These are phyloP conservation scores for Dothidotthia symphoricarpi DNA, from an alignment of 2,329 filamentous ascomycete species.

Conservation along the genomic window DNA sequence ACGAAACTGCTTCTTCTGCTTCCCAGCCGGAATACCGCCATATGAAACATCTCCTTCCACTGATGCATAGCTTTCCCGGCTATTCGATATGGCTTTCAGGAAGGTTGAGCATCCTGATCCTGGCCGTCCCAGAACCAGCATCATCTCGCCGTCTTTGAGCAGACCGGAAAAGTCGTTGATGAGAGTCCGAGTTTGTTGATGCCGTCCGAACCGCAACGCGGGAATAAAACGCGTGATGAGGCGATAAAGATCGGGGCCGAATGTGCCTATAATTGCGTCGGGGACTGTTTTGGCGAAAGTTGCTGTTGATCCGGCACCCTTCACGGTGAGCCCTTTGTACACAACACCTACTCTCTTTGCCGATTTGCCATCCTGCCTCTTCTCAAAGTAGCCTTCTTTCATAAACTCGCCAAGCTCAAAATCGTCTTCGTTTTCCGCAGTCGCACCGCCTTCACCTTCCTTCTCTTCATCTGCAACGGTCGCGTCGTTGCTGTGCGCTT, in stretches of 20 bases:
- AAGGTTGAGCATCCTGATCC: conserved; percentile 76
- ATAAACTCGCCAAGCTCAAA: conserved; percentile 72
- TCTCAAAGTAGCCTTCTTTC: conserved; percentile 72
- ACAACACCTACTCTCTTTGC: conserved; percentile 76
- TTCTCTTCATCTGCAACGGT: conserved; percentile 20
- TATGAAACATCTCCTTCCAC: conserved; percentile 71
- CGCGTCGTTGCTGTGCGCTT: conserved; percentile 8
- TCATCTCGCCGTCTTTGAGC: conserved; percentile 68
- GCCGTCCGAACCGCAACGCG: conserved; percentile 49
- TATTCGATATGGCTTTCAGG: conserved; percentile 71
- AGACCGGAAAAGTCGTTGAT: conserved; percentile 67
- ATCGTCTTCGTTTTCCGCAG: conserved; percentile 55
- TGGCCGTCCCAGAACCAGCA: conserved; percentile 70
- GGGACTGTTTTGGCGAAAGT: conserved; percentile 71
- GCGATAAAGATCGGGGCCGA: conserved; percentile 74
- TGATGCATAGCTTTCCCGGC: conserved; percentile 62
- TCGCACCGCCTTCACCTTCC: conserved; percentile 21
- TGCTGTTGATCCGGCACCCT: conserved; percentile 65
- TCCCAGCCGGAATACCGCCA: conserved; percentile 66
- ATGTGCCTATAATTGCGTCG: conserved; percentile 71
- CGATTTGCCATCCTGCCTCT: conserved; percentile 64
- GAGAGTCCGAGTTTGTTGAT: conserved; percentile 54
- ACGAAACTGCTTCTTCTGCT: conserved; percentile 66
- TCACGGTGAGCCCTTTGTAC: conserved; percentile 73
- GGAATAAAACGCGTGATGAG: conserved; percentile 58